These are phyloP conservation scores for Mesotaenium endlicherianum DNA, from an alignment of 139 green algal genomes.

Conservation along the genomic window DNA sequence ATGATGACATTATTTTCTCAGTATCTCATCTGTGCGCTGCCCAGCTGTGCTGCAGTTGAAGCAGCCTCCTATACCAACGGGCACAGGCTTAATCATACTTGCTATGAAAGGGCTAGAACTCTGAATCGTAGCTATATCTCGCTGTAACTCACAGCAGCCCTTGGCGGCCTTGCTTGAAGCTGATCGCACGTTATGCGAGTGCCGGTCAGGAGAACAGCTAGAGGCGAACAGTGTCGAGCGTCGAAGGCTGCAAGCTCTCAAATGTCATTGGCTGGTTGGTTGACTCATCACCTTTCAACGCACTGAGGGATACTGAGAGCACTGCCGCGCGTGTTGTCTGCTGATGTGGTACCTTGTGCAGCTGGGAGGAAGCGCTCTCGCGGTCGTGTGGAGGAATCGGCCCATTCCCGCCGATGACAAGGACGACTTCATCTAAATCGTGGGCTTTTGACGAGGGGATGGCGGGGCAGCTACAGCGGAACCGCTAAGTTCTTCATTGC, in stretches of 20 bases:
- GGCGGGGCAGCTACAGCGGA: too few species aligned
- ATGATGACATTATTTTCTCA: too few species aligned
- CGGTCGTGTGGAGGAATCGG: slow-evolving; percentile 17
- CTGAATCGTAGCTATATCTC: not conserved
- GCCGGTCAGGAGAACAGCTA: not conserved
- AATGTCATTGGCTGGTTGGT: not conserved
- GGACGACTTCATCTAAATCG: slow-evolving; percentile 20
- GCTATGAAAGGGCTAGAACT: not conserved
- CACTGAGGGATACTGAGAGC: not conserved
- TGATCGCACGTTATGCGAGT: not conserved
- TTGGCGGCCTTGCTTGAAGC: not conserved
- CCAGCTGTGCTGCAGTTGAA: not conserved
- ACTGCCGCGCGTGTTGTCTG: not conserved
- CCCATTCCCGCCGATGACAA: slow-evolving; percentile 23
- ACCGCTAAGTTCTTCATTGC: too few species aligned
- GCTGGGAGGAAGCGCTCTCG: slow-evolving; percentile 7
- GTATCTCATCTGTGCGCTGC: too few species aligned
- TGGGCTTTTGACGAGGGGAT: not conserved
- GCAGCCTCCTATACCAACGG: not conserved
- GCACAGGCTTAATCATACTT: not conserved
- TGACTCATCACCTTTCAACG: not conserved
- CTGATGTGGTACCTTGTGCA: not conserved
- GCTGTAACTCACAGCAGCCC: not conserved
- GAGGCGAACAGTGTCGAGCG: not conserved
- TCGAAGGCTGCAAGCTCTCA: not conserved